Evolutionary conservation across 371 early-diverging fungal genomes (phyloP).

Genomic region (Lichtheimia ramosa): DNA sequence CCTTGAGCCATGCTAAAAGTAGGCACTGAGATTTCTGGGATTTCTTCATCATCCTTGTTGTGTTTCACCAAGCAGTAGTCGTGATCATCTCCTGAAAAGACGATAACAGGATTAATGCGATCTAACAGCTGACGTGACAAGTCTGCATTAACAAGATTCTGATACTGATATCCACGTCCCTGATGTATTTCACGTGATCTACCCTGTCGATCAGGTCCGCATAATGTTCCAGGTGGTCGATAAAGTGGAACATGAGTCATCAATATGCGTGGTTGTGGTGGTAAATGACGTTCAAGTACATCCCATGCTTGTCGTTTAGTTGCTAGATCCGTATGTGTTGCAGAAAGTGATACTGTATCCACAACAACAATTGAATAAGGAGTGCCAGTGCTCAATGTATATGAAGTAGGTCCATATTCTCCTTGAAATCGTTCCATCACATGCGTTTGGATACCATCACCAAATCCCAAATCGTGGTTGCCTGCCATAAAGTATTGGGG

Average conservation of each 20-base stretch:
- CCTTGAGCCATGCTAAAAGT: conserved; percentile 66
- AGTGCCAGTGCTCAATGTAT: conserved; percentile 45
- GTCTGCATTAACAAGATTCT: conserved; percentile 68
- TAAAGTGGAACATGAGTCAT: conserved; percentile 40
- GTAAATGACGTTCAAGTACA: conserved; percentile 24
- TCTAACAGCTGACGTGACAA: conserved; percentile 61
- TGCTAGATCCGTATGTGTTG: conserved; percentile 22
- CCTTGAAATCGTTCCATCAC: conserved; percentile 57
- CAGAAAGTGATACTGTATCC: conserved; percentile 79
- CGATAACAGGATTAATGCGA: conserved; percentile 60
- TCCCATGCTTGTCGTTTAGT: conserved; percentile 48
- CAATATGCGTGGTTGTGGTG: conserved; percentile 21
- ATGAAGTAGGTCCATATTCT: conserved; percentile 72
- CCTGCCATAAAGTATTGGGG: conserved; percentile 64
- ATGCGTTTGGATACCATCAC: conserved; percentile 57
- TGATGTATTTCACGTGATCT: conserved; percentile 39
- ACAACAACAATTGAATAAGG: conserved; percentile 68
- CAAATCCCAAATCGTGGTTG: conserved; percentile 94
- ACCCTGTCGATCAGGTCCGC: conserved; percentile 66
- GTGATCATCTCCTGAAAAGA: conserved; percentile 93
- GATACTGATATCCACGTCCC: conserved; percentile 78
- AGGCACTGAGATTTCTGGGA: conserved; percentile 46
- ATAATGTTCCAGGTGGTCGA: conserved; percentile 48
- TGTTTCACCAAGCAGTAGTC: conserved; percentile 79
- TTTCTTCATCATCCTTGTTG: conserved; percentile 21